A percentile compares a stretch with the other conserved stretches of the same genome.
Conservation (phyloP, 768 basidiomycete genomes). For the Trametes punicea region DNA sequence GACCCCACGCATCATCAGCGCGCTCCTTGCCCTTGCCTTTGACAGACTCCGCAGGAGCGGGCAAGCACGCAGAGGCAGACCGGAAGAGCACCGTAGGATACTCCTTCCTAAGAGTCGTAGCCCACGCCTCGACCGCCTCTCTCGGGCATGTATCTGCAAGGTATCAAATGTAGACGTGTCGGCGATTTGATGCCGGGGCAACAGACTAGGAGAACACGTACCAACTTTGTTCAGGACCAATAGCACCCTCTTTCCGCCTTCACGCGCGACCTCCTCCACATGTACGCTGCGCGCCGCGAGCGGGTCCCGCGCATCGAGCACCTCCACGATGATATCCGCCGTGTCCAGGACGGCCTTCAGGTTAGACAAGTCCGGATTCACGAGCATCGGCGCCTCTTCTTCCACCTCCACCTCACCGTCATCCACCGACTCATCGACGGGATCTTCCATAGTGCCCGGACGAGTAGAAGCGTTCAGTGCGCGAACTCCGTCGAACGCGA, state of each 20-base stretch:
- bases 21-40: slow-evolving; percentile 21
- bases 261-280: slow-evolving; percentile 52
- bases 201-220: slow-evolving; percentile 36
- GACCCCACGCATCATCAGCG: slow-evolving; percentile 60
- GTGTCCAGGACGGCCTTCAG: slow-evolving; percentile 66
- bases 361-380: slow-evolving; percentile 61
- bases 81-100: slow-evolving; percentile 72
- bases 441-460: neutral
- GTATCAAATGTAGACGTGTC: too few species aligned
- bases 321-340: slow-evolving; percentile 76
- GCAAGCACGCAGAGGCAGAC: slow-evolving; percentile 64
- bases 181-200: neutral
- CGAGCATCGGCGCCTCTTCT: slow-evolving; percentile 55
- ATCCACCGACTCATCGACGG: slow-evolving; percentile 23
- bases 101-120: slow-evolving; percentile 51
- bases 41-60: slow-evolving; percentile 26
- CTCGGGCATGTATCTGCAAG: slow-evolving; percentile 70
- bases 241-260: slow-evolving; percentile 46
- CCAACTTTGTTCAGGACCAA: slow-evolving; percentile 89
- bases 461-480: slow-evolving; percentile 20
- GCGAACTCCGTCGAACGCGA: slow-evolving; percentile 46
- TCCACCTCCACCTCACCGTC: slow-evolving; percentile 30
- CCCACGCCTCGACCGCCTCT: slow-evolving; percentile 73
- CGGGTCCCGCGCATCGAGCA: slow-evolving; percentile 86
- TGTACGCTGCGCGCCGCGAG: slow-evolving; percentile 60